Evolutionary conservation across 2,329 filamentous ascomycete genomes (phyloP), one percentile per base, ranked within the genome.

Genomic region (Myriosclerotinia curreyana): DNA sequence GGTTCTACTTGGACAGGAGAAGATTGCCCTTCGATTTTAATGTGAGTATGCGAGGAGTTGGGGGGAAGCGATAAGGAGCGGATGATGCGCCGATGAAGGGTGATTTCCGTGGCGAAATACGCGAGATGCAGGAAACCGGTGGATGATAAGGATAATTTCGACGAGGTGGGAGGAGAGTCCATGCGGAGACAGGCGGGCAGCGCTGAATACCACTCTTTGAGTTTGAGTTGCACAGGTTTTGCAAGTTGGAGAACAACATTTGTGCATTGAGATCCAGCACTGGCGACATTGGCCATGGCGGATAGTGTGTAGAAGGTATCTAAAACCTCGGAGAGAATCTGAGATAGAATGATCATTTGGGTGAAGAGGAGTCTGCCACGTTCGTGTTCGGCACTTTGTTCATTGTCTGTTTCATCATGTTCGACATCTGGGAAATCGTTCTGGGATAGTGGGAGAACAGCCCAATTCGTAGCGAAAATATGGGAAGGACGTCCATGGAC

Each of bases 31-130:
- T 25, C 79, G 73, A 51, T 74, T 71, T 60, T 40, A 11, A 62
- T 66, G 9, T 68, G 77, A 75, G 5, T 79, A 74, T 6, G 77
- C 20, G 77, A 76, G 0, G 79, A 73, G 44, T 82, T 81, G 74
- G 8, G 76, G 20, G 78, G 76, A 0, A 78, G 73, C 49, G 82
- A 81, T 50, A 97, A 82, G 1, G 92, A 93, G 60, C 92, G 88
- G 65, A 97, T 91, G 72, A 96, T 96, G 71, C 91, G 90, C 12
- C 93, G 86, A 75, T 97, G 93, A 28, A 97, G 87, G 0, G 91
- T 95, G 73, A 97, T 97, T 77, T 97, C 93, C 3, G 92, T 92
- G 2, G 93, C 92, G 73, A 96, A 96, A 77, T 97, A 97, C 61
- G 89, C 92, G 59, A 97, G 83, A 75, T 97, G 93, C 14, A 97